Evolutionary conservation across 495 filamentous ascomycete species (phyloP).

Genomic region (Glonium stellatum): DNA sequence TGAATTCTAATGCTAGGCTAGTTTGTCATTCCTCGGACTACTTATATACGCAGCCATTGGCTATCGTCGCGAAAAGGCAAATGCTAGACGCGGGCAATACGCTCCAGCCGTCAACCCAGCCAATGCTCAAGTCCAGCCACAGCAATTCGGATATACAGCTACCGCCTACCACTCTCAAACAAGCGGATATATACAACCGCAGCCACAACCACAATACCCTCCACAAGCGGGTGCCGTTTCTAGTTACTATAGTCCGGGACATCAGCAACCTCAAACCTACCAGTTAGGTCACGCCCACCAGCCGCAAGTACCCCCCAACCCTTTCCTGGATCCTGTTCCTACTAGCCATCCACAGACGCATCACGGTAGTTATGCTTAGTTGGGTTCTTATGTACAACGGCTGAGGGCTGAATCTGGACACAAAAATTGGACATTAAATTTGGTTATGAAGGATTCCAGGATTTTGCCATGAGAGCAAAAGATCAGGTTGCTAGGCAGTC

Average conservation of each 20-base stretch:
- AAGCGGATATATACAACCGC: not conserved
- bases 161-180: not conserved
- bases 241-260: not conserved
- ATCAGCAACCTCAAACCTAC: not conserved
- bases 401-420: not conserved
- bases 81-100: constrained; percentile 16
- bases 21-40: constrained; percentile 15
- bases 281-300: too few relatives aligned
- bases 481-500: too few relatives aligned
- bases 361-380: not conserved
- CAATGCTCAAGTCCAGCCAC: not conserved
- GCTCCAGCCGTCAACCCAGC: constrained; percentile 16
- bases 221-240: not conserved
- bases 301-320: not conserved
- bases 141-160: not conserved
- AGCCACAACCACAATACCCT: not conserved
- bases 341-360: not conserved
- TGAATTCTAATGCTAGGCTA: not conserved
- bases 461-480: too few relatives aligned
- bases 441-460: not conserved
- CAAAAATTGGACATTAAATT: not conserved
- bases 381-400: not conserved
- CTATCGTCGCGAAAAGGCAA: constrained; percentile 14
- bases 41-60: constrained; percentile 25
- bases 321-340: not conserved